Percentiles rank a stretch among this genome's conserved stretches.
phyloP scores from a whole-genome alignment of 768 basidiomycete species.

The Macrolepiota albuminosa region DNA sequence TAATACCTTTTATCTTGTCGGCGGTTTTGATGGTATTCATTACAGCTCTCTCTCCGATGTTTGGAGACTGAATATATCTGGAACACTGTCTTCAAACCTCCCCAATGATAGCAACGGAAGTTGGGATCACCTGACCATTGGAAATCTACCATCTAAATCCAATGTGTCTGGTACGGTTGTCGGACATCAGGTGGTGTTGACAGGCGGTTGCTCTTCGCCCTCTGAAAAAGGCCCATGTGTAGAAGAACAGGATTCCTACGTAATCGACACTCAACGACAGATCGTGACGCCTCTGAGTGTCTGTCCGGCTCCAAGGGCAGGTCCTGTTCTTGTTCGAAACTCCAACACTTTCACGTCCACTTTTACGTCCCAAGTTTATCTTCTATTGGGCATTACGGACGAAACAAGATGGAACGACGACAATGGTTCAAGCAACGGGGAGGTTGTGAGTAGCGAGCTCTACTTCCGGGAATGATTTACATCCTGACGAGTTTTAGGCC shows the following conservation, averaged over 20 bases:
- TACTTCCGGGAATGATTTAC: not conserved
- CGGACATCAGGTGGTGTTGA: constrained; percentile 43
- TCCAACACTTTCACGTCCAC: constrained; percentile 47
- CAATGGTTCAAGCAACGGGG: constrained; percentile 55
- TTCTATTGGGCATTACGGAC: constrained; percentile 67
- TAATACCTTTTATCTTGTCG: constrained; percentile 70
- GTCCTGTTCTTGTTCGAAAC: constrained; percentile 59
- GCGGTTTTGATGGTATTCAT: constrained; percentile 53
- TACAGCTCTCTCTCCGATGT: constrained; percentile 54
- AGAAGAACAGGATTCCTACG: constrained; percentile 45
- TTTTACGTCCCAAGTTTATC: constrained; percentile 61
- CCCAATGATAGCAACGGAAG: constrained; percentile 44
- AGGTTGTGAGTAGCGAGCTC: constrained; percentile 50
- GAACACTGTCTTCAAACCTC: constrained; percentile 67
- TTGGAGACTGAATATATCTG: constrained; percentile 67
- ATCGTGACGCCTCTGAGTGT: constrained; percentile 34
- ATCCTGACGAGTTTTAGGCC: constrained; percentile 33
- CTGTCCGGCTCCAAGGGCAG: constrained; percentile 66
- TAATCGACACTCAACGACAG: constrained; percentile 40
- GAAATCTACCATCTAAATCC: constrained; percentile 33
- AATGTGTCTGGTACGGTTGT: constrained; percentile 60
- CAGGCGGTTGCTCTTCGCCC: constrained; percentile 58
- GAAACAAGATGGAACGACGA: constrained; percentile 62
- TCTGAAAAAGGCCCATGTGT: constrained; percentile 47
- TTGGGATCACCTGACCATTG: constrained; percentile 51